Evolutionary conservation across 331 rosid genomes (phyloP).

Genomic region (Dryas integrifolia): DNA sequence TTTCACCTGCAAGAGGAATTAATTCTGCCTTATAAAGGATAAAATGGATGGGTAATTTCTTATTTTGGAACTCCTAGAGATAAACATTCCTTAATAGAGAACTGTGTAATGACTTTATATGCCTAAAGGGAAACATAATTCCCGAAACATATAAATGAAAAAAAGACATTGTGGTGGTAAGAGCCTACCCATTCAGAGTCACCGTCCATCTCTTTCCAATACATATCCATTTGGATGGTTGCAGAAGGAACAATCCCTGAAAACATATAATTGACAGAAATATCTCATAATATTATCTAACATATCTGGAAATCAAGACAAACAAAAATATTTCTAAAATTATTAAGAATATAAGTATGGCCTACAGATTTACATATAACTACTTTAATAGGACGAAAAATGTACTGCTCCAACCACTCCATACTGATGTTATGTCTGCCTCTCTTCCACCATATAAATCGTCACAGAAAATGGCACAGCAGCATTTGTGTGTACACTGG

Average conservation of each 20-base stretch:
- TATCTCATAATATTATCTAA: constrained; percentile 22
- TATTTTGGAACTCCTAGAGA: constrained; percentile 9
- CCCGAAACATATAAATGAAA: constrained; percentile 37
- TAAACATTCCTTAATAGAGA: constrained; percentile 18
- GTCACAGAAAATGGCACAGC: no score
- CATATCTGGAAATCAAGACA: not conserved
- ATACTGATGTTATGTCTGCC: no score
- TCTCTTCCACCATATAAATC: no score
- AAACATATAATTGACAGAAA: constrained; percentile 33
- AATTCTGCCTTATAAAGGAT: constrained; percentile 23
- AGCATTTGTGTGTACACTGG: no score
- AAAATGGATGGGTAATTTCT: not conserved
- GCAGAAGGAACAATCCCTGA: constrained; percentile 72
- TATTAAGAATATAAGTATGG: not conserved
- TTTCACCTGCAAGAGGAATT: constrained; percentile 59
- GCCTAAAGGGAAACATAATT: constrained; percentile 20
- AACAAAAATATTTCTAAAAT: not conserved
- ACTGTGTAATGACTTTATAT: constrained; percentile 1
- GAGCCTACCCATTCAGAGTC: constrained; percentile 96
- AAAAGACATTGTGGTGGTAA: constrained; percentile 22
- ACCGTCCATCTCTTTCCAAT: constrained; percentile 88
- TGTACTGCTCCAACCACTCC: not conserved
- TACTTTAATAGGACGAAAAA: not conserved
- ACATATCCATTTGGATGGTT: constrained; percentile 76
- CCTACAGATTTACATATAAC: not conserved